Percentiles rank a stretch among this genome's conserved stretches.
Evolutionary conservation across 2,329 filamentous ascomycete genomes (phyloP).

Genomic region (Coccinonectria pachysandricola): DNA sequence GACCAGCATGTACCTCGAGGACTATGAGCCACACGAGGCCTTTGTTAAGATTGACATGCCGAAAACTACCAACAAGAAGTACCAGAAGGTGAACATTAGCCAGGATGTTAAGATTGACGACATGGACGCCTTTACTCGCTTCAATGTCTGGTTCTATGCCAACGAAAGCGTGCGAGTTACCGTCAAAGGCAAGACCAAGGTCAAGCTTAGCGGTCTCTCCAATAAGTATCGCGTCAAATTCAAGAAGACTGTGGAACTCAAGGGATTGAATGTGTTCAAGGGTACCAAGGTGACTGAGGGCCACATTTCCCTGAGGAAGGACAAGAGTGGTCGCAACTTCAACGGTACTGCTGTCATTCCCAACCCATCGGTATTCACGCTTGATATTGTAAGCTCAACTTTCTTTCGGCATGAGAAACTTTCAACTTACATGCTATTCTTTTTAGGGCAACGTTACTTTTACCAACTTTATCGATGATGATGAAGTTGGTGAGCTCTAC

Average conservation of each 20-base stretch:
- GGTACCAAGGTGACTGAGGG: conserved; percentile 43
- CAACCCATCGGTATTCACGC: conserved; percentile 53
- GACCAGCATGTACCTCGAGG: conserved; percentile 45
- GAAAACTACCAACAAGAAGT: conserved; percentile 35
- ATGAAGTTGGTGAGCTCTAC: conserved; percentile 42
- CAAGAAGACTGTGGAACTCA: conserved; percentile 42
- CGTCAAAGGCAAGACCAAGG: conserved; percentile 40
- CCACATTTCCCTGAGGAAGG: conserved; percentile 30
- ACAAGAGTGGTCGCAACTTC: conserved; percentile 47
- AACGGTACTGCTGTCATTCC: conserved; percentile 48
- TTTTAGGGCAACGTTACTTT: conserved; percentile 52
- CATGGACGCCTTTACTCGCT: conserved; percentile 38
- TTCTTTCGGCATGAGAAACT: not conserved
- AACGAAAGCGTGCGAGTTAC: conserved; percentile 40
- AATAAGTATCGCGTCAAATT: conserved; percentile 41
- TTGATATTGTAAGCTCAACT: conserved; percentile 45
- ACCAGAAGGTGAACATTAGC: conserved; percentile 41
- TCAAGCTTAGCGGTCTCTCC: conserved; percentile 39
- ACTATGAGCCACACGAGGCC: conserved; percentile 33
- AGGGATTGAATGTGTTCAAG: conserved; percentile 43
- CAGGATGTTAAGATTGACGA: conserved; percentile 38
- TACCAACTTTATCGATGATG: conserved; percentile 42
- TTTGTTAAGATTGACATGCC: conserved; percentile 45
- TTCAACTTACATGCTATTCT: conserved; percentile 3
- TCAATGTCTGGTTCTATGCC: conserved; percentile 44